A percentile compares a stretch with the other conserved stretches of the same genome.
Evolutionary conservation across 2,329 filamentous ascomycete genomes (phyloP).

Genomic region (Fusarium anthophilum): DNA sequence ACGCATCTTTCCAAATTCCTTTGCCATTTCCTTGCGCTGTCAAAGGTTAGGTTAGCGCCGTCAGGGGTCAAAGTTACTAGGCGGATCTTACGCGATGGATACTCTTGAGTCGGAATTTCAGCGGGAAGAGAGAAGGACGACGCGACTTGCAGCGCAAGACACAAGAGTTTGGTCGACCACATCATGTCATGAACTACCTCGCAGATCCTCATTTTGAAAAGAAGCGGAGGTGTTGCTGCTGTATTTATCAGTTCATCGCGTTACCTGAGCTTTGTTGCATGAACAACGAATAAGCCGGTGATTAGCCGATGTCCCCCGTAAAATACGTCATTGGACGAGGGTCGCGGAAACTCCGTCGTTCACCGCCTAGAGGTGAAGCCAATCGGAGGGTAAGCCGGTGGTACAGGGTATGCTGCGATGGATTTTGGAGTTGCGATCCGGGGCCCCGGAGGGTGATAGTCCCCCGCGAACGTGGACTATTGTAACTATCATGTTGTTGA

Average conservation of each 20-base stretch:
- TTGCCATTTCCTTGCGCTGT: conserved; percentile 22
- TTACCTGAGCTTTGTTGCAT: background rate
- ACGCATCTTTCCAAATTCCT: conserved; percentile 65
- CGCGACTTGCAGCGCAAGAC: conserved; percentile 8
- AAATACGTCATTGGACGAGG: background rate
- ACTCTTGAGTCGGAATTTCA: background rate
- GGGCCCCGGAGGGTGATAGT: background rate
- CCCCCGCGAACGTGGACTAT: background rate
- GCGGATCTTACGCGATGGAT: conserved; percentile 29
- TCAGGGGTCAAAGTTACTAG: background rate
- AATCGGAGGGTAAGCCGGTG: background rate
- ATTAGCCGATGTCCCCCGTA: background rate
- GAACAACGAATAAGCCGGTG: background rate
- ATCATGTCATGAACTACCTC: background rate
- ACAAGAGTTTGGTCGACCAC: conserved; percentile 6
- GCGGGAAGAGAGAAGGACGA: background rate
- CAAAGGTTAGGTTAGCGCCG: conserved; percentile 1
- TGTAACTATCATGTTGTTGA: background rate
- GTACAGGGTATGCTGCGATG: conserved; percentile 1
- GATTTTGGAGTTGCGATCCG: background rate
- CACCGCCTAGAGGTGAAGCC: background rate
- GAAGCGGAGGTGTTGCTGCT: background rate
- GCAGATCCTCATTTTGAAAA: background rate
- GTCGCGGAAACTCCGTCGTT: conserved; percentile 3
- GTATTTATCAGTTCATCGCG: conserved; percentile 2